Base-by-base conservation (phyloP, 2,329 filamentous ascomycete genomes). In the Thelonectria discophora region DNA sequence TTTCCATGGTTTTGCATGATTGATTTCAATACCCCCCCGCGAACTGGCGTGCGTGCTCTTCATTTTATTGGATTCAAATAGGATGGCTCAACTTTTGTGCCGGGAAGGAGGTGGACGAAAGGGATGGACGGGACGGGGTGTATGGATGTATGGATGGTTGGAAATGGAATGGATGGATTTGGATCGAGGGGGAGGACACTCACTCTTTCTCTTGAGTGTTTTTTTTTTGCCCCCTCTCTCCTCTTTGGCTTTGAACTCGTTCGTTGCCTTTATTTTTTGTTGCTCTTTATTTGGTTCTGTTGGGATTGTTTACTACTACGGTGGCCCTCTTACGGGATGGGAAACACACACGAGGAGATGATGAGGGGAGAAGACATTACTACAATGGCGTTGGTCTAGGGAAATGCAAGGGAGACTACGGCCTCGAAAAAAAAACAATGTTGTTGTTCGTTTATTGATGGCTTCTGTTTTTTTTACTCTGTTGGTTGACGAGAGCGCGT, bases 381-480 rank as follows among this genome's bases (percentile, higher is more conserved):
- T 47, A 21, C 45, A 47, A 62, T 64, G 70, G 70, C 70, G 70
- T 72, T 72, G 62, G 66, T 55, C 59, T 64, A 60, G 18, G 52
- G 68, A 60, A 60, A 61, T 59, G 60, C 59, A 64, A 46, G 51
- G 27, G 60, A 58, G 48, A 54, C 55, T 61, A 62, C 58, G 47
- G 49, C 46, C 46, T 63, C 62, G 48, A 30, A 48, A 55, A 27
- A 34, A 37, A 49, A 51, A 48, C 61, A 63, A 58, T 65, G 62
- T 47, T 24, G 21, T 51, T 66, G 55, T 58, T 47, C 37, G 11
- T 52, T 52, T 18, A 17, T 18, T 51, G 48, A 17, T 54, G 42
- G 34, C 32, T 50, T 20, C 46, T 51, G 15, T 46, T 40, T 40
- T 48, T 30, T n/a, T 48, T 47, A 51, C 20, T 54, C 51, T 55